Evolutionary conservation across 768 basidiomycete species (phyloP), one percentile per base, ranked within the genome.

Genomic region (Boletus edulis): DNA sequence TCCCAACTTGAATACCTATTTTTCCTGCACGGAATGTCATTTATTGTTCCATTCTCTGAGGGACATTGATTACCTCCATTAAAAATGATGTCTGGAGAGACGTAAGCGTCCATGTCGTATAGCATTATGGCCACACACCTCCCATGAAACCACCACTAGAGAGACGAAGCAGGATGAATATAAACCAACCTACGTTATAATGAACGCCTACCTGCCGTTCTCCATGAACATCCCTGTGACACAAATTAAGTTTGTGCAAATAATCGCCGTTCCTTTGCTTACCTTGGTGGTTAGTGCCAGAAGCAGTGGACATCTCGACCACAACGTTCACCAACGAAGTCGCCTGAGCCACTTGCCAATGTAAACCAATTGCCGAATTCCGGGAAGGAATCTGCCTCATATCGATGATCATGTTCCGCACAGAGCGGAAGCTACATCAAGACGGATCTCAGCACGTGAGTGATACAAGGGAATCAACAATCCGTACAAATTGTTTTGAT

Each of bases 261-360:
- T 7, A 45, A 11, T 22, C 15, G 13, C 2, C 1, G 10, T n/a
- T 43, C 34, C 1, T 15, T n/a, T 40, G 62, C 65, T 49, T 64
- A 83, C 87, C 88, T 77, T 86, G 81, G 58, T 91, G 89, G 3
- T 76, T 76, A 5, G 81, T 89, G 40, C 81, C 77, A 12, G 76
- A 45, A 22, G 76, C 82, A 12, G 78, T 78, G n/a, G 85, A 87
- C 86, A 90, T 86, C 47, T 86, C 69, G 48, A 91, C 78, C 13
- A 82, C 78, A 52, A 92, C 79, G 63, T 91, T 90, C 41, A 84
- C 75, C 54, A 91, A 72, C 0, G 86, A 87, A 0, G 89, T 90
- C 4, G 82, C 80, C 65, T 91, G 89, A 3, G 89, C 78, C 18
- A 91, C 85, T 70, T 91, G 89, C 89, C 89, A 91, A 60, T 91